Percentiles rank a stretch among this genome's conserved stretches.
phyloP scores from a whole-genome alignment of 331 rosid species.

The Quercus tomentella region DNA sequence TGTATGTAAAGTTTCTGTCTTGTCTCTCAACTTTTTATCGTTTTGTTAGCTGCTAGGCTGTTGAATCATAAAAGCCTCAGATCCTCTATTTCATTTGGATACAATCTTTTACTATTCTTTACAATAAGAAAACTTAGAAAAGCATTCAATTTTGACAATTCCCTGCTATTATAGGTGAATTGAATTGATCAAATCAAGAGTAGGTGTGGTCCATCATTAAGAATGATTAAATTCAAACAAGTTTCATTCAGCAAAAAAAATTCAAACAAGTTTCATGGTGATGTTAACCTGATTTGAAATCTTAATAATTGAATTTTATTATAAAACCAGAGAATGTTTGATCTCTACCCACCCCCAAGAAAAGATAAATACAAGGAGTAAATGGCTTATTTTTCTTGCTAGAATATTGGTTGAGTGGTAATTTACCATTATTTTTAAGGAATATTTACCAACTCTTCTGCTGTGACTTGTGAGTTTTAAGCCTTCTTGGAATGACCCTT shows the following conservation, averaged over 20 bases:
- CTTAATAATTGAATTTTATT: too few species aligned
- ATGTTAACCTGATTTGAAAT: background rate
- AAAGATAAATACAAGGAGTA: too few species aligned
- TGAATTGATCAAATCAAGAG: slow-evolving; percentile 17
- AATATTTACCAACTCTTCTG: too few species aligned
- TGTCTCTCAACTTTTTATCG: background rate
- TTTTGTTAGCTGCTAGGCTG: background rate
- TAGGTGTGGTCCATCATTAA: background rate
- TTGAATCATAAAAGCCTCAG: background rate
- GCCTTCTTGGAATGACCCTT: too few species aligned
- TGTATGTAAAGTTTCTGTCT: background rate
- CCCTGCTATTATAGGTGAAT: background rate
- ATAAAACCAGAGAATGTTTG: too few species aligned
- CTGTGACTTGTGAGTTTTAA: too few species aligned
- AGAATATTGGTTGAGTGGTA: too few species aligned
- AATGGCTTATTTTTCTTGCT: too few species aligned
- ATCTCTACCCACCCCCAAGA: too few species aligned
- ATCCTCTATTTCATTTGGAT: too few species aligned
- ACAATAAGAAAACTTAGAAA: background rate
- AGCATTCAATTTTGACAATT: background rate
- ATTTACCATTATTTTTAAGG: too few species aligned
- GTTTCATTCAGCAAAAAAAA: background rate
- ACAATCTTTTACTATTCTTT: background rate
- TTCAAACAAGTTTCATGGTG: background rate
- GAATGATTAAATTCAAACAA: background rate